phyloP scores from a whole-genome alignment of 2,329 filamentous ascomycete species.

The Amauroascus verrucosus region DNA sequence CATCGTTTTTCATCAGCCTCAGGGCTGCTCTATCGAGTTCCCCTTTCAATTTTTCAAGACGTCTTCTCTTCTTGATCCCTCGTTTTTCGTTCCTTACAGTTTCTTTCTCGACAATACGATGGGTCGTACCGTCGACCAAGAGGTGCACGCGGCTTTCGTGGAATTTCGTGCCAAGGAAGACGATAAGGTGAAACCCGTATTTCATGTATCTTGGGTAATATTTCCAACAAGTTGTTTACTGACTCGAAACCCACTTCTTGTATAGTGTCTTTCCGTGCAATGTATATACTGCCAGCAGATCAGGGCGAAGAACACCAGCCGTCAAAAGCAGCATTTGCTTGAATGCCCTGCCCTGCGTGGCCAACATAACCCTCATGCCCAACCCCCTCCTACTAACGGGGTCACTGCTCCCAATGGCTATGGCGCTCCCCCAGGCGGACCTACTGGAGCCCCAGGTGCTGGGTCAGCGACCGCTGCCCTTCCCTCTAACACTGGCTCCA shows the following conservation, averaged over 20 bases:
- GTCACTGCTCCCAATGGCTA: slow-evolving; percentile 36
- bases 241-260: slow-evolving; percentile 15
- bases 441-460: slow-evolving; percentile 24
- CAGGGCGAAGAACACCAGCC: slow-evolving; percentile 44
- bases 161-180: slow-evolving; percentile 46
- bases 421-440: slow-evolving; percentile 32
- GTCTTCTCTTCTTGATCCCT: slow-evolving; percentile 17
- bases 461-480: slow-evolving; percentile 26
- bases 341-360: slow-evolving; percentile 42
- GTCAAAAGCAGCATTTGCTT: slow-evolving; percentile 43
- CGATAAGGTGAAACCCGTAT: slow-evolving; percentile 37
- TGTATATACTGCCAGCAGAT: slow-evolving; percentile 46
- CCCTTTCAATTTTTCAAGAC: slow-evolving; percentile 15
- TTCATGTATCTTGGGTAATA: slow-evolving; percentile 31
- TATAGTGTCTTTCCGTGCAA: slow-evolving; percentile 43
- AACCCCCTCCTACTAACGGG: slow-evolving; percentile 32
- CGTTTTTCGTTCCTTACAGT: slow-evolving; percentile 19
- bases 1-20: background rate
- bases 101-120: slow-evolving; percentile 26
- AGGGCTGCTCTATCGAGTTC: slow-evolving; percentile 1
- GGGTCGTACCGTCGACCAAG: slow-evolving; percentile 44
- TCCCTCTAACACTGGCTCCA: slow-evolving; percentile 34
- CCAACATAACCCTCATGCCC: slow-evolving; percentile 36
- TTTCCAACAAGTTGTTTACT: slow-evolving; percentile 25
- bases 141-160: slow-evolving; percentile 44